Conservation (phyloP, 2,329 filamentous ascomycete genomes). For the Ascochyta lentis region DNA sequence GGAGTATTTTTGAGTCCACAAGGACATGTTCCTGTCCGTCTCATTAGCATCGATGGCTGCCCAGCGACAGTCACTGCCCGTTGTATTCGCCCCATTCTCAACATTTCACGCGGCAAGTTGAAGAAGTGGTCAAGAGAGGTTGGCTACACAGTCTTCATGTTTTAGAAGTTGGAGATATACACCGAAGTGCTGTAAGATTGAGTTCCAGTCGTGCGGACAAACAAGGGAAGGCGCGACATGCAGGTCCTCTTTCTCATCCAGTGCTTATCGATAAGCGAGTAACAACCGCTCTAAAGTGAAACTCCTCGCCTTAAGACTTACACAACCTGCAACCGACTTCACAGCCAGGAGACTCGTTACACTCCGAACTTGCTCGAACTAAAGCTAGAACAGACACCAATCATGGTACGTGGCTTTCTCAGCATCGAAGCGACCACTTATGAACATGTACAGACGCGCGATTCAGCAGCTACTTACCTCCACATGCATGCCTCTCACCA, state of each 20-base stretch:
- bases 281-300: neutral
- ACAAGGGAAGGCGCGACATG: conserved; percentile 4
- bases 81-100: too few species aligned
- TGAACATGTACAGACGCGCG: conserved; percentile 63
- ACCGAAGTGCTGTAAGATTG: neutral
- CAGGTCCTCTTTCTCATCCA: neutral
- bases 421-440: neutral
- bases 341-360: neutral
- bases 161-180: neutral
- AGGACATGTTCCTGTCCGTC: too few species aligned
- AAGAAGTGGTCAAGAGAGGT: too few species aligned
- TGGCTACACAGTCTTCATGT: neutral
- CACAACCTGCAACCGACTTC: neutral
- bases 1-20: too few species aligned
- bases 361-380: too few species aligned
- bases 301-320: neutral
- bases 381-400: neutral
- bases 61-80: too few species aligned
- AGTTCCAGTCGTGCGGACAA: neutral
- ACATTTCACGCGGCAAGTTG: too few species aligned
- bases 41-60: too few species aligned
- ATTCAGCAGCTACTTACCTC: conserved; percentile 75
- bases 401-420: conserved; percentile 3
- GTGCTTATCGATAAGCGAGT: neutral
- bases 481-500: conserved; percentile 76